Base-by-base conservation (phyloP, 768 basidiomycete species). In the Coprinopsis marcescibilis region DNA sequence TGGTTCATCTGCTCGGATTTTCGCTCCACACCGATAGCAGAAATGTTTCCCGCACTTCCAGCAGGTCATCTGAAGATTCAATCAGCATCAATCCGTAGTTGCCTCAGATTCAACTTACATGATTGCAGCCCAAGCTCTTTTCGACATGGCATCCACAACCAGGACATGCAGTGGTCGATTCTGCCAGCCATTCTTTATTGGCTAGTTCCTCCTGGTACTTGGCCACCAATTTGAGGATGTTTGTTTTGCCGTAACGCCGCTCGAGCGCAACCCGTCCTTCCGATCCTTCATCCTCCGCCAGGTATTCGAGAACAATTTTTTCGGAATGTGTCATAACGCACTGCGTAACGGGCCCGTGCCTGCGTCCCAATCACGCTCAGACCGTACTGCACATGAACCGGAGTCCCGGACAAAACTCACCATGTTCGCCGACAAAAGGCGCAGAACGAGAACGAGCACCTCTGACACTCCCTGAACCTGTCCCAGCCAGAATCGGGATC, bases 51-150 rank as follows among this genome's bases (percentile, higher is more conserved):
- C 57, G 63, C 89, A 92, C 53, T 79, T 83, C n/a, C 69, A 64
- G 56, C 85, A 90, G 5, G 77, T 85, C 86, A 89, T 89, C 86
- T 88, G 50, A 29, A 17, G n/a, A 32, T 41, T 39, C 33, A 33
- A 29, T 43, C 12, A 50, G 34, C 50, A 39, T 30, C 13, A 29
- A 12, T 56, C 45, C 54, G 27, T 34, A 39, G 30, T 21, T 26
- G 57, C 54, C 19, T 41, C 46, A 33, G 32, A 41, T 37, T 35
- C 44, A 19, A 68, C 83, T 51, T 67, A 91, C 90, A 66, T 95
- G 92, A 63, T 94, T 94, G 65, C 92, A 94, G 1, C 91, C 91
- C 49, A 73, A 54, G 14, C 72, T 76, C 65, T 89, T 89, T 65
- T 89, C 85, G 10, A 92, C 83, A 49, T 76, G 70, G 12, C 87